Evolutionary conservation across 139 green algal genomes (phyloP), one percentile per base, ranked within the genome.

Genomic region (Coccomyxa sp.): DNA sequence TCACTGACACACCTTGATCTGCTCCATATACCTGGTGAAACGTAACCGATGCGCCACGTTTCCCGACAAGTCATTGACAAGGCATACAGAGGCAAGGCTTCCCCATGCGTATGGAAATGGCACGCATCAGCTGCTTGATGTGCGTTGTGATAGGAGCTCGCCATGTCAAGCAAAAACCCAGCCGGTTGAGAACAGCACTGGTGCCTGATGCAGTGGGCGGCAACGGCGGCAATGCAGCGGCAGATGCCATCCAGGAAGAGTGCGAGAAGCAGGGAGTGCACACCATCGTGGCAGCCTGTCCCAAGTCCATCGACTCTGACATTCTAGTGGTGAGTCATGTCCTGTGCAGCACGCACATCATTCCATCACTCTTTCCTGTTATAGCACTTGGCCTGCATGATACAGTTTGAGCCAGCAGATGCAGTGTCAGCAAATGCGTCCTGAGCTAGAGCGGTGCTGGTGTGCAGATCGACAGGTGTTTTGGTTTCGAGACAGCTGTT

Each of bases 291-390:
- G 88, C 96, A 37, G 96, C 92, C 34, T 90, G 99, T 39, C 96
- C 96, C 39, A 99, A 99, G 87, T 98, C 93, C 33, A 99, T 99
- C 38, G 96, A 99, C 85, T 99, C 99, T 75, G 96, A 99, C 37
- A 81, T 81, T 14, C 86, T 76, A 34, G 68, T 84, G 69, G 74
- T 77, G 35, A 70, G 77, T n/a, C n/a, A n/a, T n/a, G n/a, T n/a
- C n/a, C n/a, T n/a, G n/a, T n/a, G n/a, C n/a, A n/a, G n/a, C n/a
- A n/a, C n/a, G n/a, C n/a, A n/a, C n/a, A n/a, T n/a, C n/a, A n/a
- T n/a, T n/a, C n/a, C n/a, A n/a, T n/a, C n/a, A n/a, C n/a, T n/a
- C n/a, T n/a, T n/a, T n/a, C n/a, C n/a, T n/a, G n/a, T n/a, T n/a
- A n/a, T n/a, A n/a, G n/a, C n/a, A n/a, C n/a, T n/a, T n/a, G n/a